A percentile compares a stretch with the other conserved stretches of the same genome.
These are phyloP conservation scores for Gaertneriomyces sp. DNA, from an alignment of 192 early-diverging fungal genomes.

Conservation along the genomic window DNA sequence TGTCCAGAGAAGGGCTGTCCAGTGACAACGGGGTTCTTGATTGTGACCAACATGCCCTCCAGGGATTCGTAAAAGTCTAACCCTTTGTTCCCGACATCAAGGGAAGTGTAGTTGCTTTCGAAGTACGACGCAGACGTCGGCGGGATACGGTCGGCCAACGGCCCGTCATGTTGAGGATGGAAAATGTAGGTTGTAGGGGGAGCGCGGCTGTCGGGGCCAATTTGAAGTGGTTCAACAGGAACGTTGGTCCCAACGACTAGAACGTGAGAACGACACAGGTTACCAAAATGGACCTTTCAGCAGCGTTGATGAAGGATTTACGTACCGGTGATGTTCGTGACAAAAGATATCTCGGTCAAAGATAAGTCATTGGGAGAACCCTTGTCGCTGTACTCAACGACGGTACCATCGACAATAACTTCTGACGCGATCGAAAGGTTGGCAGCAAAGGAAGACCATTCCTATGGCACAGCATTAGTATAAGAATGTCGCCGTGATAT, in stretches of 20 bases:
- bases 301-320: background rate
- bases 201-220: slow-evolving; percentile 12
- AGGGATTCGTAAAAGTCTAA: slow-evolving; percentile 21
- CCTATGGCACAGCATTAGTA: slow-evolving; percentile 2
- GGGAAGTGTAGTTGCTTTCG: slow-evolving; percentile 3
- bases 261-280: no score
- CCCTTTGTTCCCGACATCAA: slow-evolving; percentile 4
- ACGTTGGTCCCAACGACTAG: background rate
- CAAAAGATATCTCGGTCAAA: slow-evolving; percentile 3
- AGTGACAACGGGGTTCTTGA: slow-evolving; percentile 21
- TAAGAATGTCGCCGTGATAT: background rate
- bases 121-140: slow-evolving; percentile 8
- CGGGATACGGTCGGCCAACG: background rate
- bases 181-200: slow-evolving; percentile 4
- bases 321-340: slow-evolving; percentile 9
- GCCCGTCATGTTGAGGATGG: slow-evolving; percentile 7
- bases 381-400: slow-evolving; percentile 8
- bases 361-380: slow-evolving; percentile 8
- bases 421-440: slow-evolving; percentile 3
- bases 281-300: no score
- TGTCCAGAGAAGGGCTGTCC: slow-evolving; percentile 7
- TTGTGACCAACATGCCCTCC: slow-evolving; percentile 18
- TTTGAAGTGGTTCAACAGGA: background rate
- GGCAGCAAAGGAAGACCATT: background rate
- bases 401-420: background rate